Percentiles rank a stretch among this genome's conserved stretches.
These are phyloP conservation scores for Thermoascus crustaceus DNA, from an alignment of 2,329 filamentous ascomycete genomes.

Conservation along the genomic window DNA sequence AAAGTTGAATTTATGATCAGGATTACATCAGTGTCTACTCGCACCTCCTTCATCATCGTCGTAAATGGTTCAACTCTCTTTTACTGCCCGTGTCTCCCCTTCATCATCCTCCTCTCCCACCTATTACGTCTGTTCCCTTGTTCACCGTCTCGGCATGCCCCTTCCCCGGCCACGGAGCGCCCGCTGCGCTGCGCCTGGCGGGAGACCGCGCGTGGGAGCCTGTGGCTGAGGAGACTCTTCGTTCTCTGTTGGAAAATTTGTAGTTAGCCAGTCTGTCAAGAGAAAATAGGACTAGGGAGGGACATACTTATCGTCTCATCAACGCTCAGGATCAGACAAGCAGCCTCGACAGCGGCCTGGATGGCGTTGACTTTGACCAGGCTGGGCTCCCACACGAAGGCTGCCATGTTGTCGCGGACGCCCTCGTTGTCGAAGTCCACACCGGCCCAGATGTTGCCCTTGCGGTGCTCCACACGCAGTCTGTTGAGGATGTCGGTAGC, in stretches of 20 bases:
- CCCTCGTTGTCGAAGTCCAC: constrained; percentile 93
- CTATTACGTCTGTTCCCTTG: background rate
- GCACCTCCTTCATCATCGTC: background rate
- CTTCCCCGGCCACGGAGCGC: constrained; percentile 77
- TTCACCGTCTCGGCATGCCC: constrained; percentile 77
- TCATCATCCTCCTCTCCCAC: background rate
- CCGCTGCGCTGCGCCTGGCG: constrained; percentile 77
- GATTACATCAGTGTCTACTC: too few species aligned
- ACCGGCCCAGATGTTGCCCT: constrained; percentile 86
- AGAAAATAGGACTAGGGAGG: background rate
- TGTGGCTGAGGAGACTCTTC: constrained; percentile 84
- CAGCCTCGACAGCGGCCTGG: constrained; percentile 89
- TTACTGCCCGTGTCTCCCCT: too few species aligned
- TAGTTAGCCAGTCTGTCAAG: constrained; percentile 3
- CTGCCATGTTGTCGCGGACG: constrained; percentile 86
- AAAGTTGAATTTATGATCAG: too few species aligned
- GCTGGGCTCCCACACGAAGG: constrained; percentile 95
- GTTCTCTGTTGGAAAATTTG: constrained; percentile 50
- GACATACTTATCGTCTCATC: constrained; percentile 86
- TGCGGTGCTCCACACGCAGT: constrained; percentile 90
- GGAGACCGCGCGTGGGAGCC: constrained; percentile 65
- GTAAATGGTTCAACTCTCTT: background rate
- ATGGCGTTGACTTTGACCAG: constrained; percentile 96
- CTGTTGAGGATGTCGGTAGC: constrained; percentile 97
- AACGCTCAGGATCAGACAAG: constrained; percentile 88